phyloP scores from a whole-genome alignment of 2,329 filamentous ascomycete species.

The Aspergillus fijiensis region DNA sequence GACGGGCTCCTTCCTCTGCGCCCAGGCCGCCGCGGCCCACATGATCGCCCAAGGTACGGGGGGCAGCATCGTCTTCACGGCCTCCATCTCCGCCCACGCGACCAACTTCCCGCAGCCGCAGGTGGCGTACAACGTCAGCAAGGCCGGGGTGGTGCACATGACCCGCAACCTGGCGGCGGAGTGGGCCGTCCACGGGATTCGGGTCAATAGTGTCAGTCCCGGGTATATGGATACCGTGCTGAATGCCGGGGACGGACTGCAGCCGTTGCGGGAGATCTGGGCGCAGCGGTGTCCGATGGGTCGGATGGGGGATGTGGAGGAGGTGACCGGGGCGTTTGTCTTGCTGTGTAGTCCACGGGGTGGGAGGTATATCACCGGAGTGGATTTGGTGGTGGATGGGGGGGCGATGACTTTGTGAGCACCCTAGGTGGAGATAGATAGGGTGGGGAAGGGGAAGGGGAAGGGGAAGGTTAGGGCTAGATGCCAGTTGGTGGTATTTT shows the following conservation, averaged over 20 bases:
- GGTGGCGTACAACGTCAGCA: slow-evolving; percentile 69
- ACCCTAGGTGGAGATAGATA: too few relatives aligned
- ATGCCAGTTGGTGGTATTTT: too few relatives aligned
- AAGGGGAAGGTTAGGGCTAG: too few relatives aligned
- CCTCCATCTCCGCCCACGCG: slow-evolving; percentile 66
- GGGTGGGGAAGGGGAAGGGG: too few relatives aligned
- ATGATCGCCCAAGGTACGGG: slow-evolving; percentile 10
- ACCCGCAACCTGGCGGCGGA: slow-evolving; percentile 68
- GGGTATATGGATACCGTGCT: slow-evolving; percentile 78
- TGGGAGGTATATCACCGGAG: not conserved
- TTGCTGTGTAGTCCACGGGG: not conserved
- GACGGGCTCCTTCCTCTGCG: slow-evolving; percentile 68
- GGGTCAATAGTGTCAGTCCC: slow-evolving; percentile 68
- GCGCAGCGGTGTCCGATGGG: slow-evolving; percentile 61
- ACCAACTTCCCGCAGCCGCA: slow-evolving; percentile 75
- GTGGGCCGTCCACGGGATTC: slow-evolving; percentile 69
- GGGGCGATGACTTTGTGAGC: not conserved
- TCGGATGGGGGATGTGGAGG: slow-evolving; percentile 63
- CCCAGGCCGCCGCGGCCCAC: slow-evolving; percentile 60
- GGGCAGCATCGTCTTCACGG: slow-evolving; percentile 53
- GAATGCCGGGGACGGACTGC: slow-evolving; percentile 64
- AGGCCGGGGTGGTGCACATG: slow-evolving; percentile 64
- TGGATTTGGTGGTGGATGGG: not conserved
- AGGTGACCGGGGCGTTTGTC: slow-evolving; percentile 54
- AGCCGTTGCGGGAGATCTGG: slow-evolving; percentile 57